Evolutionary conservation across 495 filamentous ascomycete species (phyloP).

Genomic region (Hypomontagnella monticulosa): DNA sequence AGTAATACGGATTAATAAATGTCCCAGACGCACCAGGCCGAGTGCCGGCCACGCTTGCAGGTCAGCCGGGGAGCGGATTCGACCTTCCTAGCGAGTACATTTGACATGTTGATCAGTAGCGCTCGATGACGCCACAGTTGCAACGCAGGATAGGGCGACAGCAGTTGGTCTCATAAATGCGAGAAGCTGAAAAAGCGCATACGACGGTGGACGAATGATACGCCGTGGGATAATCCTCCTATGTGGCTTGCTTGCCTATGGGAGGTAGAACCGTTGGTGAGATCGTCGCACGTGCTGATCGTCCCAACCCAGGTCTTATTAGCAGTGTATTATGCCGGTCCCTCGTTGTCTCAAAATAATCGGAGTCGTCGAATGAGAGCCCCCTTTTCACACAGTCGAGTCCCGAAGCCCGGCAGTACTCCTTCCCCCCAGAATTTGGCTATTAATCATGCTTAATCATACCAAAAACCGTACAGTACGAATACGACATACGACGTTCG

Average conservation of each 20-base stretch:
- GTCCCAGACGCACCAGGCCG: conserved; percentile 23
- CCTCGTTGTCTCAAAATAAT: conserved; percentile 27
- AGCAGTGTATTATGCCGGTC: conserved; percentile 41
- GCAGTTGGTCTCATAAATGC: conserved; percentile 20
- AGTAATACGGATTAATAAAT: conserved; percentile 22
- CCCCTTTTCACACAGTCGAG: conserved; percentile 22
- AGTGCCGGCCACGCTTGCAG: conserved; percentile 13
- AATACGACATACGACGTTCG: conserved; percentile 22
- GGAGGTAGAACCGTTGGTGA: conserved; percentile 38
- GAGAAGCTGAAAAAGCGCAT: conserved; percentile 37
- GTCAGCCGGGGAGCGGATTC: conserved; percentile 15
- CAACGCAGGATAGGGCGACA: conserved; percentile 27
- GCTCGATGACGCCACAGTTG: conserved; percentile 40
- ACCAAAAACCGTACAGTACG: conserved; percentile 13
- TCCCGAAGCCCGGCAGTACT: conserved; percentile 41
- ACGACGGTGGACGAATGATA: conserved; percentile 30
- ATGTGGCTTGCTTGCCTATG: conserved; percentile 31
- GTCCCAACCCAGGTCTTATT: conserved; percentile 42
- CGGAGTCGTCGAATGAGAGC: not conserved
- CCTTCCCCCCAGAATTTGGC: conserved; percentile 20
- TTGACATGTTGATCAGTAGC: conserved; percentile 30
- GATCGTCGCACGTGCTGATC: conserved; percentile 45
- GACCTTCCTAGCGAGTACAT: conserved; percentile 37
- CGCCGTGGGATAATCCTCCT: conserved; percentile 18
- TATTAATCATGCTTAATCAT: conserved; percentile 20